These are phyloP conservation scores for Ceratobasidium sp. DNA, from an alignment of 1,284 basidiomycete species.

Conservation along the genomic window DNA sequence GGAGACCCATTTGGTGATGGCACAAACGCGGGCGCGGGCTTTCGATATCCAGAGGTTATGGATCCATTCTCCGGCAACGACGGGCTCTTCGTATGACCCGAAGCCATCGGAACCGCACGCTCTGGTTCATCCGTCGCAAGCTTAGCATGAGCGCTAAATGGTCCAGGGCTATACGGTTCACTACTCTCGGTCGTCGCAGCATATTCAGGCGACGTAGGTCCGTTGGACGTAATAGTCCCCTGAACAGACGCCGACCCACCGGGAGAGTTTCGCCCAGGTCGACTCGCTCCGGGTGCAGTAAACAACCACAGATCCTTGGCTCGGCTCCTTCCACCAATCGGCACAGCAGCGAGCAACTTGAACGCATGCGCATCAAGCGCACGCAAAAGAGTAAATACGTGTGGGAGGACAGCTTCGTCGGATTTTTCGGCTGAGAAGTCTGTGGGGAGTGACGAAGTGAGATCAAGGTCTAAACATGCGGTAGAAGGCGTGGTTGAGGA, in stretches of 20 bases:
- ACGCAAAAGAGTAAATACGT: slow-evolving; percentile 75
- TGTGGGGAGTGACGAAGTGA: slow-evolving; percentile 52
- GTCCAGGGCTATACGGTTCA: slow-evolving; percentile 24
- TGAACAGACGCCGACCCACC: not conserved
- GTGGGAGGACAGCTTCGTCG: slow-evolving; percentile 61
- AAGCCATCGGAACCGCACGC: not conserved
- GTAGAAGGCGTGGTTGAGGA: slow-evolving; percentile 38
- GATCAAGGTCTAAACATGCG: not conserved
- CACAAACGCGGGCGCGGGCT: slow-evolving; percentile 8
- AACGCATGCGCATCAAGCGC: slow-evolving; percentile 77
- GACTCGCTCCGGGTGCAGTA: slow-evolving; percentile 45
- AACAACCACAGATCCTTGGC: slow-evolving; percentile 85
- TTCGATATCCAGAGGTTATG: not conserved
- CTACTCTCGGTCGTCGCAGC: slow-evolving; percentile 22
- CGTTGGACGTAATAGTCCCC: not conserved
- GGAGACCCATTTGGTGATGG: not conserved
- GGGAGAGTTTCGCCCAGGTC: slow-evolving; percentile 6
- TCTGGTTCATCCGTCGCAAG: slow-evolving; percentile 35
- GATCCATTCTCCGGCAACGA: slow-evolving; percentile 4
- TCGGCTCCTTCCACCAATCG: slow-evolving; percentile 67
- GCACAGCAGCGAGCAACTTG: slow-evolving; percentile 65
- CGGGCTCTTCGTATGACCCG: slow-evolving; percentile 9
- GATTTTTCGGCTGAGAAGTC: slow-evolving; percentile 82
- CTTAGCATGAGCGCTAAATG: slow-evolving; percentile 14
- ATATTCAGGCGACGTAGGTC: not conserved